Evolutionary conservation across 106 monocot genomes (phyloP).

Genomic region (Dactylorhiza incarnata): DNA sequence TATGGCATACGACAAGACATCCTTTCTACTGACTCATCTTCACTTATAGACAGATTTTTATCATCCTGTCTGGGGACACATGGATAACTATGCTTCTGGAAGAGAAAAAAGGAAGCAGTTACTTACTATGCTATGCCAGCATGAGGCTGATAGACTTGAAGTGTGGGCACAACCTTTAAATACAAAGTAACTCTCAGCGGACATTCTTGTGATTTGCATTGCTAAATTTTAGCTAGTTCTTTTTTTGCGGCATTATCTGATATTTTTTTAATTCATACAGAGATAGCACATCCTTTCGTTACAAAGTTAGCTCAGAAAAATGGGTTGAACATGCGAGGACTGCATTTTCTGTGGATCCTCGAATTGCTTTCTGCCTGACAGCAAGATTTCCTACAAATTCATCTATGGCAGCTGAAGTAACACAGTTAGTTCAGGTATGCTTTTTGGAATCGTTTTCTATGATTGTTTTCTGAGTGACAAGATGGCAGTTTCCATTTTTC

Average conservation of each 20-base stretch:
- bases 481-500: too few species aligned
- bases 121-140: conserved; percentile 83
- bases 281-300: conserved; percentile 52
- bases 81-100: conserved; percentile 67
- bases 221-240: background rate
- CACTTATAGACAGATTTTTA: conserved; percentile 39
- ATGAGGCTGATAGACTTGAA: conserved; percentile 97
- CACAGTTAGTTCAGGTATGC: conserved; percentile 76
- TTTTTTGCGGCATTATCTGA: conserved; percentile 10
- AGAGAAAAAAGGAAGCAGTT: conserved; percentile 82
- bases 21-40: background rate
- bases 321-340: conserved; percentile 91
- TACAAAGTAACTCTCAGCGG: conserved; percentile 43
- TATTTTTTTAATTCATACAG: conserved; percentile 28
- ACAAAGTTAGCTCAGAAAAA: conserved; percentile 81
- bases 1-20: background rate
- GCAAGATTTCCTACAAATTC: conserved; percentile 79
- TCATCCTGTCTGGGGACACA: conserved; percentile 89
- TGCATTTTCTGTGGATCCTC: conserved; percentile 95
- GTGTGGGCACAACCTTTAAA: conserved; percentile 95
- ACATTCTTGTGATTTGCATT: conserved; percentile 8
- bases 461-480: background rate
- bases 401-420: conserved; percentile 57
- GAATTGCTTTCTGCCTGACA: conserved; percentile 61
- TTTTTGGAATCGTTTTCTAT: conserved; percentile 4